A percentile compares a stretch with the other conserved stretches of the same genome.
These are phyloP conservation scores for Cordyceps pruinosa DNA, from an alignment of 2,329 filamentous ascomycete genomes.

Conservation along the genomic window DNA sequence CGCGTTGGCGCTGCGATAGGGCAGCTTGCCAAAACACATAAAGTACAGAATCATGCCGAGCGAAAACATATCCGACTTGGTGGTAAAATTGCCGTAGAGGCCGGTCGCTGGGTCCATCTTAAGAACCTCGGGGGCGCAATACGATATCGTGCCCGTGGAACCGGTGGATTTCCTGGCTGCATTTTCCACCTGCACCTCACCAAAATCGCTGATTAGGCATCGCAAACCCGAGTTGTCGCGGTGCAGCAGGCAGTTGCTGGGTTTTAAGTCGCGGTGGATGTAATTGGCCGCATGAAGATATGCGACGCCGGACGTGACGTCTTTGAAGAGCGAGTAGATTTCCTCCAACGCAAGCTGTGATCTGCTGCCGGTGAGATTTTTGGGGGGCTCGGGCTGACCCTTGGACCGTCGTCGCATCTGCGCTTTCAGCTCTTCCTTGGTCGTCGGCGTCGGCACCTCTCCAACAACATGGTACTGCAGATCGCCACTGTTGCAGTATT, in stretches of 20 bases:
- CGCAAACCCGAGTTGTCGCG: conserved; percentile 61
- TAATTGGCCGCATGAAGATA: conserved; percentile 89
- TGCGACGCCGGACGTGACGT: conserved; percentile 85
- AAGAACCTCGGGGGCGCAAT: conserved; percentile 92
- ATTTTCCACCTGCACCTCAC: conserved; percentile 85
- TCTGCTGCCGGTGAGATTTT: conserved; percentile 36
- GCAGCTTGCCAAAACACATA: conserved; percentile 86
- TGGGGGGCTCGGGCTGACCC: conserved; percentile 60
- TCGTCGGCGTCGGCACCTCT: conserved; percentile 53
- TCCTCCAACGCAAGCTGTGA: conserved; percentile 66
- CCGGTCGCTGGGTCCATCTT: conserved; percentile 59
- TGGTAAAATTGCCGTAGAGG: conserved; percentile 84
- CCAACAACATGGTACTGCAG: conserved; percentile 81
- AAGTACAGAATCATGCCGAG: conserved; percentile 98
- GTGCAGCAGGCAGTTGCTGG: conserved; percentile 89
- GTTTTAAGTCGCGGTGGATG: conserved; percentile 93
- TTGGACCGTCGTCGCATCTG: conserved; percentile 76
- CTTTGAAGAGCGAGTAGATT: conserved; percentile 93
- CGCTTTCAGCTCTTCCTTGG: conserved; percentile 82
- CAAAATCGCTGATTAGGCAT: conserved; percentile 95
- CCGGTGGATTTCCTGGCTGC: conserved; percentile 80
- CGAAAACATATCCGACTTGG: conserved; percentile 97
- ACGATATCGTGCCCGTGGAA: conserved; percentile 92
- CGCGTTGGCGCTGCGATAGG: conserved; percentile 76
- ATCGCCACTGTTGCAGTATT: conserved; percentile 94